These are phyloP conservation scores for Sporisorium sorghi DNA, from an alignment of 1,284 basidiomycete genomes.

Conservation along the genomic window DNA sequence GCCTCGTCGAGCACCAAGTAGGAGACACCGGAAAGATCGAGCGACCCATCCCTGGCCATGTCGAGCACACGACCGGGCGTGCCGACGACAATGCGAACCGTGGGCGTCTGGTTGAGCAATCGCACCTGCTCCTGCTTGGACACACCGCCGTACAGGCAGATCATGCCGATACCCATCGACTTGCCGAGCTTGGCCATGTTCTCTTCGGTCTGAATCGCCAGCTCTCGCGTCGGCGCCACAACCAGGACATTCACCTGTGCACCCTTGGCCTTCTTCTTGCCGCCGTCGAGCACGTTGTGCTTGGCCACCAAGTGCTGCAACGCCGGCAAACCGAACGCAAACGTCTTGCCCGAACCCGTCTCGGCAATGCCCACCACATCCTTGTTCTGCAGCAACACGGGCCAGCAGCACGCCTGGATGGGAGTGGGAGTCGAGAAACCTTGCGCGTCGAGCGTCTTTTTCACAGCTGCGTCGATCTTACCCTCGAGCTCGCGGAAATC, in stretches of 20 bases:
- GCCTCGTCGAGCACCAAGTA: slow-evolving; percentile 97
- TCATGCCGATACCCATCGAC: slow-evolving; percentile 80
- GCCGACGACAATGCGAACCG: slow-evolving; percentile 82
- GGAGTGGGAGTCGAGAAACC: slow-evolving; percentile 90
- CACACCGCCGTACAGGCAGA: slow-evolving; percentile 92
- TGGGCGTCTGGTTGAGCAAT: slow-evolving; percentile 73
- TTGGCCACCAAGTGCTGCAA: slow-evolving; percentile 77
- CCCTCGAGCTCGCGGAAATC: slow-evolving; percentile 80
- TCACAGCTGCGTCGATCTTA: slow-evolving; percentile 76
- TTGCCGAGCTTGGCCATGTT: slow-evolving; percentile 83
- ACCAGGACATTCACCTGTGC: slow-evolving; percentile 81
- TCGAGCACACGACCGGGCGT: slow-evolving; percentile 94
- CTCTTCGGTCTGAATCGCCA: slow-evolving; percentile 93
- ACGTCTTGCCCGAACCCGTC: slow-evolving; percentile 90
- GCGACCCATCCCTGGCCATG: slow-evolving; percentile 84
- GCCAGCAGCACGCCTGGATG: slow-evolving; percentile 96
- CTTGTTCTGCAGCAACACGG: slow-evolving; percentile 81
- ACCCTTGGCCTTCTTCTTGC: slow-evolving; percentile 52
- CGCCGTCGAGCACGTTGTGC: slow-evolving; percentile 52
- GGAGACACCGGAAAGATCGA: slow-evolving; percentile 78
- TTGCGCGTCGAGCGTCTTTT: slow-evolving; percentile 74
- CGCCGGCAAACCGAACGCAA: slow-evolving; percentile 94
- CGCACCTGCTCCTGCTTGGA: slow-evolving; percentile 85
- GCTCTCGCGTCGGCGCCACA: slow-evolving; percentile 90
- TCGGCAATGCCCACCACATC: slow-evolving; percentile 98